These are phyloP conservation scores for Mortierella sp. DNA, from an alignment of 371 early-diverging fungal species.

Conservation along the genomic window DNA sequence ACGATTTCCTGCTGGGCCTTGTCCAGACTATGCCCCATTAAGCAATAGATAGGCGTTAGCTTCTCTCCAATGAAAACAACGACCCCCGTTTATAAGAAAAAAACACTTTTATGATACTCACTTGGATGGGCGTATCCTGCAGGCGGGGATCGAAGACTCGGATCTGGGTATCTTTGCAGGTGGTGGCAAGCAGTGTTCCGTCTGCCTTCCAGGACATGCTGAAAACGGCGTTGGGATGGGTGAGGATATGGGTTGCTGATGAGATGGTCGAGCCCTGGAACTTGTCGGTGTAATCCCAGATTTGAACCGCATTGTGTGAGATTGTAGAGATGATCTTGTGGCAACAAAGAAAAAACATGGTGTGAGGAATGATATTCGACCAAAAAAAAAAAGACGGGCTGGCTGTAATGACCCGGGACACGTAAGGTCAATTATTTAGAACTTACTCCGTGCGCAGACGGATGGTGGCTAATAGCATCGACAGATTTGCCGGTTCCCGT, in stretches of 20 bases:
- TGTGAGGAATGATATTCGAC: background rate
- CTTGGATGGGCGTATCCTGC: conserved; percentile 35
- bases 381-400: background rate
- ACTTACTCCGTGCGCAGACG: conserved; percentile 66
- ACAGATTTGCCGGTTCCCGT: conserved; percentile 60
- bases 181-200: conserved; percentile 69
- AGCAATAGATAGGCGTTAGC: background rate
- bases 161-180: conserved; percentile 67
- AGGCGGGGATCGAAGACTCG: conserved; percentile 77
- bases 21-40: conserved; percentile 54
- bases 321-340: conserved; percentile 53
- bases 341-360: too few relatives aligned
- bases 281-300: conserved; percentile 75
- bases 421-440: too few relatives aligned
- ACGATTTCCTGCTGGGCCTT: conserved; percentile 74
- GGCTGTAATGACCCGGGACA: background rate
- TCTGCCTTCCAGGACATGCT: conserved; percentile 75
- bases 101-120: background rate
- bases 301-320: conserved; percentile 68
- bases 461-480: conserved; percentile 68
- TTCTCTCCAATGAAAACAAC: too few relatives aligned
- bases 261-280: conserved; percentile 50
- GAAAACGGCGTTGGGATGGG: conserved; percentile 59
- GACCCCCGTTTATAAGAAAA: background rate
- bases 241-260: conserved; percentile 23